phyloP scores from a whole-genome alignment of 2,329 filamentous ascomycete genomes.

The Cladobotryum mycophilum region DNA sequence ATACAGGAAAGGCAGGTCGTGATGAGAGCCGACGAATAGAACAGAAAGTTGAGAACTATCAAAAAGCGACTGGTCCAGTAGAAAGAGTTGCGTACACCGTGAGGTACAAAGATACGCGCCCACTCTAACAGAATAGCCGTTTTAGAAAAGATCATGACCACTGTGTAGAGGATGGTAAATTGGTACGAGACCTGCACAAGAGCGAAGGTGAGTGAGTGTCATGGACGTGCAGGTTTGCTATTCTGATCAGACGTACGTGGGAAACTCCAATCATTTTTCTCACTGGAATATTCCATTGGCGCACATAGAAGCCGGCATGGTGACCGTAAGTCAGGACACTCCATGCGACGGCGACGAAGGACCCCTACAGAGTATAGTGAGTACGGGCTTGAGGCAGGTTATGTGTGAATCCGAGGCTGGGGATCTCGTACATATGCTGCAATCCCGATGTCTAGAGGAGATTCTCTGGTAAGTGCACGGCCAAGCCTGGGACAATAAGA shows the following conservation, averaged over 20 bases:
- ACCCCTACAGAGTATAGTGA: no score
- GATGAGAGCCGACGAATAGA: constrained; percentile 16
- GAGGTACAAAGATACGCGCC: constrained; percentile 12
- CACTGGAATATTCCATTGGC: no score
- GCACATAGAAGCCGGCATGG: no score
- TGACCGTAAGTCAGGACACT: no score
- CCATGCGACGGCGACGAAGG: no score
- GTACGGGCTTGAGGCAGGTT: no score
- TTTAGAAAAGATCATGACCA: constrained; percentile 8
- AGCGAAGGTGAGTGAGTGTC: no score
- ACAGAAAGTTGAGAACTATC: constrained; percentile 16
- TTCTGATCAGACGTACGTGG: no score
- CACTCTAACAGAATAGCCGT: constrained; percentile 13
- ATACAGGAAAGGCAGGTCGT: constrained; percentile 19
- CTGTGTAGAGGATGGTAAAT: not conserved
- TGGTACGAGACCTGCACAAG: no score
- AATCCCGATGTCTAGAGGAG: not conserved
- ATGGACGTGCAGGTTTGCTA: no score
- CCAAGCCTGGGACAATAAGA: not conserved
- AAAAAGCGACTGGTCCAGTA: constrained; percentile 17
- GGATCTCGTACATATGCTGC: not conserved
- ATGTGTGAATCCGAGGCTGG: no score
- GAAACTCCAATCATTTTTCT: no score
- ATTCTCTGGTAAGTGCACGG: not conserved
- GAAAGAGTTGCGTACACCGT: constrained; percentile 15